These are phyloP conservation scores for Candida labiduridarum DNA, from an alignment of 1,139 yeast genomes.

Conservation along the genomic window DNA sequence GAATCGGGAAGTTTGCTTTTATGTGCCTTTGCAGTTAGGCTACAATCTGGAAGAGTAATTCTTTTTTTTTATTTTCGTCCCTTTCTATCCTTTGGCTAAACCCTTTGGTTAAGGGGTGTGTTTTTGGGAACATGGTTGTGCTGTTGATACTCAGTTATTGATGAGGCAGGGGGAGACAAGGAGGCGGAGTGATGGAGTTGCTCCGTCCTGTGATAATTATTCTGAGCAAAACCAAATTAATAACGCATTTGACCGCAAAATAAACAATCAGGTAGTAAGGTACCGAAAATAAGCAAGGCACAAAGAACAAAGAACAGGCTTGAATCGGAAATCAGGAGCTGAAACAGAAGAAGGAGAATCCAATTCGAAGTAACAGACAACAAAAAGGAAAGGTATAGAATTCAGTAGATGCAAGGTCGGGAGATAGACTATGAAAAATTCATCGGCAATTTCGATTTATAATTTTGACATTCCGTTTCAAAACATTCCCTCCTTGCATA, in stretches of 20 bases:
- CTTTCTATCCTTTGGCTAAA: too few species aligned
- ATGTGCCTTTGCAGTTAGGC: not conserved
- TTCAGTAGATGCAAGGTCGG: not conserved
- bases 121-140: too few species aligned
- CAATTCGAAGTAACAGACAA: not conserved
- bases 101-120: too few species aligned
- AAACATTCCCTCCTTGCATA: constrained; percentile 8
- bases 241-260: not conserved
- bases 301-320: not conserved
- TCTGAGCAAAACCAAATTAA: not conserved
- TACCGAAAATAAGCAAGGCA: not conserved
- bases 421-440: not conserved
- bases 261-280: not conserved
- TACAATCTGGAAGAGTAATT: not conserved
- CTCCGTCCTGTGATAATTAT: not conserved
- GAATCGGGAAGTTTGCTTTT: not conserved
- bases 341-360: not conserved
- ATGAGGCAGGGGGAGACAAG: not conserved
- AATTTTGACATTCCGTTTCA: not conserved
- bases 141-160: not conserved
- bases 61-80: too few species aligned
- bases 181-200: not conserved
- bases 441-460: not conserved
- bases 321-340: not conserved
- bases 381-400: not conserved